Conservation (phyloP, 2,329 filamentous ascomycete genomes). For the Talaromyces sp. region DNA sequence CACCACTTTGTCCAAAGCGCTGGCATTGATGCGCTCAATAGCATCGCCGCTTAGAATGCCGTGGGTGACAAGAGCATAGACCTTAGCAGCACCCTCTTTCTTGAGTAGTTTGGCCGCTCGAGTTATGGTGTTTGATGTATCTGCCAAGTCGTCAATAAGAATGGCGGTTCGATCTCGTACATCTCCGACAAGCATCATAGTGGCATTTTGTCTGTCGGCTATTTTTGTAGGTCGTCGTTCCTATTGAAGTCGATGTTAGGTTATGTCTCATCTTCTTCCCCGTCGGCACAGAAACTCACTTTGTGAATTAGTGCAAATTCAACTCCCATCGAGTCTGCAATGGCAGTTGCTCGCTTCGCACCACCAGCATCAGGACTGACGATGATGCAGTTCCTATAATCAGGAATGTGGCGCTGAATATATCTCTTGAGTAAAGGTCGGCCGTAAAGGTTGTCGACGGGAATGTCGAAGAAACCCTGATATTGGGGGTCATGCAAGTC, state of each 20-base stretch:
- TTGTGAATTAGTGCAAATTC: slow-evolving; percentile 98
- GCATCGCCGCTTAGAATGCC: slow-evolving; percentile 94
- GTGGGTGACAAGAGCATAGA: slow-evolving; percentile 91
- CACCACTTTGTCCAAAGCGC: slow-evolving; percentile 85
- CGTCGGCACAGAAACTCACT: slow-evolving; percentile 50
- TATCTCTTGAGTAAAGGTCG: slow-evolving; percentile 57
- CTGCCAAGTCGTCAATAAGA: slow-evolving; percentile 87
- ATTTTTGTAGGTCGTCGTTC: slow-evolving; percentile 87
- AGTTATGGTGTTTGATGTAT: slow-evolving; percentile 96
- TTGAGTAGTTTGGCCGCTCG: slow-evolving; percentile 95
- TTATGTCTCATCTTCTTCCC: not conserved
- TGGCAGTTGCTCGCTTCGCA: slow-evolving; percentile 91
- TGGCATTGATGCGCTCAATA: slow-evolving; percentile 89
- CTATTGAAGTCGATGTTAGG: slow-evolving; percentile 42
- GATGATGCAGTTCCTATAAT: slow-evolving; percentile 81
- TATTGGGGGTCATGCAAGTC: slow-evolving; percentile 95
- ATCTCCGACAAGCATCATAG: slow-evolving; percentile 92
- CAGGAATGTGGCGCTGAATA: slow-evolving; percentile 75
- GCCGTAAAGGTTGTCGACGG: slow-evolving; percentile 93
- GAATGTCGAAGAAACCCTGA: slow-evolving; percentile 98
- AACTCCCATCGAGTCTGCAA: slow-evolving; percentile 88
- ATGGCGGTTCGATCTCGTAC: slow-evolving; percentile 79
- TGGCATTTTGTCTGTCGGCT: slow-evolving; percentile 72
- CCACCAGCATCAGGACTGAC: slow-evolving; percentile 96
- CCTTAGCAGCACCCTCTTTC: slow-evolving; percentile 81